Evolutionary conservation across 2,329 filamentous ascomycete genomes (phyloP), one percentile per base, ranked within the genome.

Genomic region (Rosellinia necatrix): DNA sequence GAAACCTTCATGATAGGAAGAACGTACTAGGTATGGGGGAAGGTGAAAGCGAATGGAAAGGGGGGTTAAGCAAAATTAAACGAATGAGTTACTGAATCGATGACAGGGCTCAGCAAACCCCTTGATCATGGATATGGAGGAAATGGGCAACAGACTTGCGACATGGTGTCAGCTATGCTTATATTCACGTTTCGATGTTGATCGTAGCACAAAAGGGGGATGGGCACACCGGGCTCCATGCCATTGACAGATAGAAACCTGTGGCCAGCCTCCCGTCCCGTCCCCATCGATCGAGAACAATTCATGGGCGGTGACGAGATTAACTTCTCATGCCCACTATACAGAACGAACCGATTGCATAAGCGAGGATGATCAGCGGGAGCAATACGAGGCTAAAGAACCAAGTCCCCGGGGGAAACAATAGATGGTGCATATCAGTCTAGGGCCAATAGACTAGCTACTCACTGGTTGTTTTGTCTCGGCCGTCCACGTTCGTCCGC

Each of bases 51-150:
- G 43, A 55, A 46, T 38, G 52, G 38, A 30, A 42, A 41, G 34
- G 62, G 53, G 59, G 53, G 58, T 46, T 41, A 66, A 67, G 68
- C 62, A 68, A 70, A 64, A 64, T 69, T 68, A 70, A n/a, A 60
- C 68, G 68, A 70, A 67, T 49, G 68, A 67, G 66, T 65, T 62
- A 69, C 68, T 67, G 53, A 38, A 48, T 49, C 24, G 29, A 30
- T 25, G 41, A 17, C 7, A 32, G 13, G 47, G 34, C 27, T 32
- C 42, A 34, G 15, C 32, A 24, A 35, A 29, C 34, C 40, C 47
- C 38, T 27, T 29, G 17, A n/a, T 34, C 30, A 25, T 24, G 10
- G 29, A 21, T 34, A 29, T 49, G 19, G 21, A 40, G 44, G 40
- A 5, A 41, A 34, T 17, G 22, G 40, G 42, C 15, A 27, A 12